Conservation (phyloP, 129 eudicot genomes). For the Arctium minus region DNA sequence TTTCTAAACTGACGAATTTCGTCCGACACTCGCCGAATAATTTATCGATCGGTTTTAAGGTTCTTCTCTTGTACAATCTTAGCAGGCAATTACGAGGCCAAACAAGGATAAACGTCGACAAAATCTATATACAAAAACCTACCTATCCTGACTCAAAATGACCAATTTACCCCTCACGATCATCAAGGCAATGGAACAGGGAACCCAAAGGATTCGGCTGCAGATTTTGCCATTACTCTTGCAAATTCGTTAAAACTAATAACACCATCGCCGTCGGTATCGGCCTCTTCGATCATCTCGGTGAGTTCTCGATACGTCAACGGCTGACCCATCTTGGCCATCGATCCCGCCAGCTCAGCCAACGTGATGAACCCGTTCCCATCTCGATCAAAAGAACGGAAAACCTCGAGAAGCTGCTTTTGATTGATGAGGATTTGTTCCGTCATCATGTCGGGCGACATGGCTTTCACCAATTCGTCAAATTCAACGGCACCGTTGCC, state of each 20-base stretch:
- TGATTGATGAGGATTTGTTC: constrained; percentile 26
- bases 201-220: constrained; percentile 41
- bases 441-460: constrained; percentile 30
- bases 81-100: neutral
- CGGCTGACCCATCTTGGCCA: constrained; percentile 57
- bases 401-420: constrained; percentile 24
- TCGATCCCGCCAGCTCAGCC: constrained; percentile 45
- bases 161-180: neutral
- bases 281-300: constrained; percentile 51
- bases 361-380: constrained; percentile 46
- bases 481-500: constrained; percentile 45
- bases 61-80: neutral
- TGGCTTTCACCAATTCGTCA: constrained; percentile 42
- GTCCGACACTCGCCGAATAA: neutral
- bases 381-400: constrained; percentile 39
- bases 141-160: neutral
- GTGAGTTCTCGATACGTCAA: constrained; percentile 40
- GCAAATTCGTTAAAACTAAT: constrained; percentile 48
- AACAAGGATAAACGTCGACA: neutral
- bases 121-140: neutral
- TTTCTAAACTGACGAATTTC: neutral
- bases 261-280: constrained; percentile 51
- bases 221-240: constrained; percentile 43
- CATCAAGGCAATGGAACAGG: constrained; percentile 22
- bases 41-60: neutral